Evolutionary conservation across 2,329 filamentous ascomycete species (phyloP).

Genomic region (Dryadomyces quercivorus): DNA sequence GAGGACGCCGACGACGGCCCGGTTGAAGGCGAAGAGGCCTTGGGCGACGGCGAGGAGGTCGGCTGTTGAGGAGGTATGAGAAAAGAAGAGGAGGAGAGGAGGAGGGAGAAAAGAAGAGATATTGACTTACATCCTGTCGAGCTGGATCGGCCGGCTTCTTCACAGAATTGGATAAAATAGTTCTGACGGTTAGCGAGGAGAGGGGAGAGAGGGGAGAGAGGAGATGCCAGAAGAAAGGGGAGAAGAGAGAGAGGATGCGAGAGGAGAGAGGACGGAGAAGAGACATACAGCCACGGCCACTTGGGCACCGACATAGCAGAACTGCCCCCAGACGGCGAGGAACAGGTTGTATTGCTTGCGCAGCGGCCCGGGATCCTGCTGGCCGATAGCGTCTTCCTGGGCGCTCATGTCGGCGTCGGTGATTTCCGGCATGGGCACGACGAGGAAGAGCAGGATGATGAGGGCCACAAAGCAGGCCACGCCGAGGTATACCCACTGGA

Average conservation of each 20-base stretch:
- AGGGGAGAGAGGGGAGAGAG: neutral
- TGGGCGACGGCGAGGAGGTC: conserved; percentile 47
- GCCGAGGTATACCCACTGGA: conserved; percentile 53
- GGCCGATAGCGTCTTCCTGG: conserved; percentile 31
- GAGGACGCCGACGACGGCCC: conserved; percentile 41
- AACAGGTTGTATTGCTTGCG: conserved; percentile 48
- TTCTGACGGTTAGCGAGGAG: conserved; percentile 14
- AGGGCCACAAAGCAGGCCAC: conserved; percentile 47
- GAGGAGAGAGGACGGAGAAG: too few species aligned
- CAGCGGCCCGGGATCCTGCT: conserved; percentile 35
- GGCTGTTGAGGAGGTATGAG: conserved; percentile 20
- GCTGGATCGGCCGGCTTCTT: conserved; percentile 17
- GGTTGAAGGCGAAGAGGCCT: conserved; percentile 45
- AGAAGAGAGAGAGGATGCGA: neutral
- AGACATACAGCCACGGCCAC: conserved; percentile 34
- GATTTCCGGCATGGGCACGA: conserved; percentile 37
- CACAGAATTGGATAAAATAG: conserved; percentile 41
- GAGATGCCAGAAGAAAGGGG: neutral
- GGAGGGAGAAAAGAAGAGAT: neutral
- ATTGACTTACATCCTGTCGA: conserved; percentile 11
- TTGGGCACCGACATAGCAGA: conserved; percentile 51
- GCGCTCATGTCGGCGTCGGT: conserved; percentile 51
- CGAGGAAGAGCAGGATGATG: conserved; percentile 45
- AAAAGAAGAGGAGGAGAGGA: neutral
- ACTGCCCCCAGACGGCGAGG: conserved; percentile 47